Base-by-base conservation (phyloP, 177 flowering plant genomes). In the Vitis hybrid region DNA sequence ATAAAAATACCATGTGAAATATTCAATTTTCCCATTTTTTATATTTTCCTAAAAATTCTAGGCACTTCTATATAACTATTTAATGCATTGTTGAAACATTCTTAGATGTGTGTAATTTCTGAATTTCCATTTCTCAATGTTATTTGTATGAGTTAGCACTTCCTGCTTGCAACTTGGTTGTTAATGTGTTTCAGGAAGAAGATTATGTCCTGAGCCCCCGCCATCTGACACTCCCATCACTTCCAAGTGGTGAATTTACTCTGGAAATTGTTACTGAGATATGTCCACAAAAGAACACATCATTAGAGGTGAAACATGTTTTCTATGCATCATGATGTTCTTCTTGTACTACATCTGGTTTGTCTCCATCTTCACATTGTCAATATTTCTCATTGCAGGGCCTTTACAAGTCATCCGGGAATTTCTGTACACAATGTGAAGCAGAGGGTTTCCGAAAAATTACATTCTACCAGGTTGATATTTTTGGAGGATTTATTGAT, bases 401-500 rank as follows among this genome's bases (percentile, higher is more conserved):
- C 6, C 93, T 95, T 68, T 95, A 91, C 85, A 90, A 90, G 78
- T 82, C 98, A 67, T 90, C 97, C 52, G 91, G 91, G 52, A 90
- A 88, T 79, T 95, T 93, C 77, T 95, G 98, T 66, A 95, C 99
- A 18, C 98, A 95, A 77, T 93, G 99, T 79, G 97, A 95, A 80
- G 99, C 99, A 58, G 97, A 95, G 78, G 99, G 99, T 74, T 93
- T 95, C 70, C 83, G 94, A 2, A 95, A 90, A 72, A 95, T 95
- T 52, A 95, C 97, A 65, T 93, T 73, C 71, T 95, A 87, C 81
- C 98, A 95, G 98, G 99, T 95, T 66, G 24, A 50, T 67, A 16
- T 27, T 12, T 32, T 60, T 69, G 56, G 51, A 69, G 16, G 59
- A 49, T 46, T 6, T 48, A 57, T 3, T 49, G 30, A 49, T 63